A percentile compares a stretch with the other conserved stretches of the same genome.
Evolutionary conservation across 176 grass and related monocot species (phyloP).

Genomic region (Cenchrus fungigraminus): DNA sequence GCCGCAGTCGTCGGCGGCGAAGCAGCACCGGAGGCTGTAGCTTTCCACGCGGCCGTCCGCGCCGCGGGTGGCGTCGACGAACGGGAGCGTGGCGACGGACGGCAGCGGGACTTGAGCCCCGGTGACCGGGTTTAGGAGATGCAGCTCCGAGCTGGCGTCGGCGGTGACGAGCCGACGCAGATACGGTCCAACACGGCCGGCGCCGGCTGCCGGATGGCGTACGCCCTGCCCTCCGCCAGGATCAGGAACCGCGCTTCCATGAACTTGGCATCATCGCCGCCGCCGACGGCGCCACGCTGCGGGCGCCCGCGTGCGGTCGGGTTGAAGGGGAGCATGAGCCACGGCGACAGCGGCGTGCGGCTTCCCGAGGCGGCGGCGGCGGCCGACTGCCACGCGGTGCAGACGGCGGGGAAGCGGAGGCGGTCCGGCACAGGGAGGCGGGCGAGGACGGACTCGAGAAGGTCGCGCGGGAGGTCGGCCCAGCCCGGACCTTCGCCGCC

Average conservation of each 20-base stretch:
- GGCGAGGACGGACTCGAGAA: conserved; percentile 45
- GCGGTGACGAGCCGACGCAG: conserved; percentile 52
- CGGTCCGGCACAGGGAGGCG: conserved; percentile 49
- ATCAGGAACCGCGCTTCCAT: conserved; percentile 45
- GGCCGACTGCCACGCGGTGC: conserved; percentile 46
- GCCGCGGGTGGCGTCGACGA: conserved; percentile 33
- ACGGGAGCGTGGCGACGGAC: conserved; percentile 41
- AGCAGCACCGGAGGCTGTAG: conserved; percentile 30
- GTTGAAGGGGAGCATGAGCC: conserved; percentile 65
- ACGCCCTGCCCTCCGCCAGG: conserved; percentile 47
- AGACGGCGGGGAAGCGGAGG: conserved; percentile 53
- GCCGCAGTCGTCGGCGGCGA: neutral
- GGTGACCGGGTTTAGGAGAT: conserved; percentile 54
- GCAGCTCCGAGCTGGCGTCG: conserved; percentile 47
- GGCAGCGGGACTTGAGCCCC: conserved; percentile 47
- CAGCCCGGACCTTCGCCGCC: neutral
- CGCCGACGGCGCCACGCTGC: neutral
- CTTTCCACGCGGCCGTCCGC: conserved; percentile 9
- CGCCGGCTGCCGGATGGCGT: conserved; percentile 40
- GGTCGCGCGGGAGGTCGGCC: conserved; percentile 54
- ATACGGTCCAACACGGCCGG: conserved; percentile 36
- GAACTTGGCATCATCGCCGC: neutral
- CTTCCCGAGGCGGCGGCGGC: neutral
- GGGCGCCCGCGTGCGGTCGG: neutral
- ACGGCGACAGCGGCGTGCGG: conserved; percentile 34